Percentiles rank a stretch among this genome's conserved stretches.
These are phyloP conservation scores for Aspergillus diversus DNA, from an alignment of 495 filamentous ascomycete species.

Conservation along the genomic window DNA sequence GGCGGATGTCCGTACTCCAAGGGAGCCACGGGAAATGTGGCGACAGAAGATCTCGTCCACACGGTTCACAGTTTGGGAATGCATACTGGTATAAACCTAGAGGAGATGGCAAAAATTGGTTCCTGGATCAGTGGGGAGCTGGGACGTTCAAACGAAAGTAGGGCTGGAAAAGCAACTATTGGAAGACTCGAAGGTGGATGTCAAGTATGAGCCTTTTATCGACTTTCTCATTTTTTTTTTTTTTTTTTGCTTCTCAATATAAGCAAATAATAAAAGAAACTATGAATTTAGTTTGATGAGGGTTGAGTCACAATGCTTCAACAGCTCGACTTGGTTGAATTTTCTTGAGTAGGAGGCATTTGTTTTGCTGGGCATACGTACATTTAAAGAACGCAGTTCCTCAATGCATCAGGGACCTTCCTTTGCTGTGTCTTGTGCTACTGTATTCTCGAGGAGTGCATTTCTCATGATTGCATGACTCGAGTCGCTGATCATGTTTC, in stretches of 20 bases:
- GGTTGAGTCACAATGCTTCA: no score
- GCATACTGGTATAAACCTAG: constrained; percentile 85
- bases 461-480: no score
- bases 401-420: no score
- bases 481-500: no score
- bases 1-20: constrained; percentile 94
- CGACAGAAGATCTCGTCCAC: constrained; percentile 92
- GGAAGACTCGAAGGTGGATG: constrained; percentile 45
- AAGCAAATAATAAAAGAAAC: not conserved
- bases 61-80: constrained; percentile 85
- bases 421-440: no score
- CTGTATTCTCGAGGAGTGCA: no score
- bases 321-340: no score
- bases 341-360: no score
- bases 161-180: constrained; percentile 77
- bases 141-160: constrained; percentile 73
- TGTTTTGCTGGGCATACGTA: no score
- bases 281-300: no score
- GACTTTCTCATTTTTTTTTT: not conserved
- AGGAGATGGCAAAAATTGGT: constrained; percentile 78
- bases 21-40: constrained; percentile 93
- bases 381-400: no score
- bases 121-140: constrained; percentile 88
- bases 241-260: not conserved
- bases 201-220: not conserved